These are phyloP conservation scores for Aspergillus olivimuriae DNA, from an alignment of 495 filamentous ascomycete species.

Conservation along the genomic window DNA sequence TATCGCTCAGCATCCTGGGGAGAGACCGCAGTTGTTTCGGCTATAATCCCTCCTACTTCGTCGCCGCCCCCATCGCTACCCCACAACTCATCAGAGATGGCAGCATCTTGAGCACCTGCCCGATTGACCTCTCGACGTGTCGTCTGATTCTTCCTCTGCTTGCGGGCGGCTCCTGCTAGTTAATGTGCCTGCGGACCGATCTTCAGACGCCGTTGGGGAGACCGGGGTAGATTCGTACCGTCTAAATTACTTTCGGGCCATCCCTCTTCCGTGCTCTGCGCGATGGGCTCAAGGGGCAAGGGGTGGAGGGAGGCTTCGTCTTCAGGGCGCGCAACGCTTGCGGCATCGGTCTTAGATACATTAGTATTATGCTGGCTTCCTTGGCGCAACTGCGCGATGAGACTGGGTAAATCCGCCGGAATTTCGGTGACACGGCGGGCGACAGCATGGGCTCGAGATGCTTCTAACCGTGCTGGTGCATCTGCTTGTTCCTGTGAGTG, in stretches of 20 bases:
- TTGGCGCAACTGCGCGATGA: background rate
- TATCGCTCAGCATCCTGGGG: slow-evolving; percentile 1
- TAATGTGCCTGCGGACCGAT: background rate
- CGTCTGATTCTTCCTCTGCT: background rate
- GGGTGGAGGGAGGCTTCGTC: background rate
- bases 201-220: background rate
- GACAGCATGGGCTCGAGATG: background rate
- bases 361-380: background rate
- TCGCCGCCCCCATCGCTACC: background rate
- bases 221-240: background rate
- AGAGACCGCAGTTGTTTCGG: background rate
- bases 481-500: background rate
- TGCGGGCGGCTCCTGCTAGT: background rate
- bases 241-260: background rate
- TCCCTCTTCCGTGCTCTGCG: background rate
- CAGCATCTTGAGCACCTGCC: background rate
- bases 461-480: background rate
- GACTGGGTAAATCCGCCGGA: background rate
- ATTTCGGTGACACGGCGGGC: background rate
- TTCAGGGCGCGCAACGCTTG: background rate
- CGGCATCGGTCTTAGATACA: background rate
- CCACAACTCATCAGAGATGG: background rate
- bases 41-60: background rate
- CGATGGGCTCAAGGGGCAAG: background rate
- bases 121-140: slow-evolving; percentile 3